These are phyloP conservation scores for Coniella lustricola DNA, from an alignment of 2,329 filamentous ascomycete species.

Conservation along the genomic window DNA sequence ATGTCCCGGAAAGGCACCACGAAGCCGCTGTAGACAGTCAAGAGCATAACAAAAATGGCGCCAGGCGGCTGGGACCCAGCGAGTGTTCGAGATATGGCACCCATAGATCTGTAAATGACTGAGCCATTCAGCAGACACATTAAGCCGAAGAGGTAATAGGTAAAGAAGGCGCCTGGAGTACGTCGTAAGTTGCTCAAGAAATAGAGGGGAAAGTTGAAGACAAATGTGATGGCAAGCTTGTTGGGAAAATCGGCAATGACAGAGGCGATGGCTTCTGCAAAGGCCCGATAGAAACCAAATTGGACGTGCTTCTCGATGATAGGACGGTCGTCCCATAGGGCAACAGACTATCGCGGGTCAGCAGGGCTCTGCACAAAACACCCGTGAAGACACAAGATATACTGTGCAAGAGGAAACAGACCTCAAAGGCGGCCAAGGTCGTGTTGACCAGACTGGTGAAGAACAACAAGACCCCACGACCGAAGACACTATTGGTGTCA, in stretches of 20 bases:
- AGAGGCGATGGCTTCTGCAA: background rate
- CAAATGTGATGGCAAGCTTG: background rate
- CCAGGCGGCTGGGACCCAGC: background rate
- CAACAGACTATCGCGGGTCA: background rate
- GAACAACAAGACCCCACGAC: slow-evolving; percentile 58
- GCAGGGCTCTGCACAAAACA: too few species aligned
- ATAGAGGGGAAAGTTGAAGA: background rate
- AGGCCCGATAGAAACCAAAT: background rate
- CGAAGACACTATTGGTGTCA: slow-evolving; percentile 53
- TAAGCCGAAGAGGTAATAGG: background rate
- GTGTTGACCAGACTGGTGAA: slow-evolving; percentile 56
- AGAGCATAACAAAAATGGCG: slow-evolving; percentile 13
- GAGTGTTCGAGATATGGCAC: background rate
- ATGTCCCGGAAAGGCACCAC: slow-evolving; percentile 37
- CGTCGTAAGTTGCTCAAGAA: background rate
- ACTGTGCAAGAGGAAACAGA: slow-evolving; percentile 52
- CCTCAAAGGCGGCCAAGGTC: slow-evolving; percentile 58
- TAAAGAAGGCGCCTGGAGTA: background rate
- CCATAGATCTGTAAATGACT: background rate
- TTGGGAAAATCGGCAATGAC: background rate
- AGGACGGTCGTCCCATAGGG: background rate
- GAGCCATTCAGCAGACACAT: slow-evolving; percentile 22
- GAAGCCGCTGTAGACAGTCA: slow-evolving; percentile 47
- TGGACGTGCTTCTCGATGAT: background rate
- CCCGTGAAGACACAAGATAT: too few species aligned